Evolutionary conservation across 2,329 filamentous ascomycete genomes (phyloP).

Genomic region (Pseudogymnoascus sp.): DNA sequence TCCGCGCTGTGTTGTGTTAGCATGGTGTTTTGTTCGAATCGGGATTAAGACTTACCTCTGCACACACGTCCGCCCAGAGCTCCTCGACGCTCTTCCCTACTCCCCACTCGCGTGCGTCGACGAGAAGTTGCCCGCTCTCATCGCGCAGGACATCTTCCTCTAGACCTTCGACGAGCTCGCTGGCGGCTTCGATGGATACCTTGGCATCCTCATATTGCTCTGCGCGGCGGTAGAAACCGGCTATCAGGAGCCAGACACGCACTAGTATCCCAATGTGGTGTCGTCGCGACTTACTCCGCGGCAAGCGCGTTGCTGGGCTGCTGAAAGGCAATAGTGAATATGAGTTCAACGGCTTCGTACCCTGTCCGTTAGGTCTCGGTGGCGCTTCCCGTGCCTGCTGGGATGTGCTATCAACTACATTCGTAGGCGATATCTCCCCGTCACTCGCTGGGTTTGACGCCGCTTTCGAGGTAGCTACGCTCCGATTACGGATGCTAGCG

Average conservation of each 20-base stretch:
- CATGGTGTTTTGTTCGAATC: constrained; percentile 4
- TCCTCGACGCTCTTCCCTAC: constrained; percentile 75
- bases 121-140: constrained; percentile 52
- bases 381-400: not conserved
- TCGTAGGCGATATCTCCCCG: not conserved
- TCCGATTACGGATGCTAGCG: constrained; percentile 44
- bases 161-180: constrained; percentile 63
- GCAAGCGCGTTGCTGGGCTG: constrained; percentile 35
- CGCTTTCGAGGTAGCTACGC: constrained; percentile 33
- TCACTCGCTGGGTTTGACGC: constrained; percentile 5
- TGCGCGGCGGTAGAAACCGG: constrained; percentile 78
- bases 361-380: not conserved
- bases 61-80: constrained; percentile 74
- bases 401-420: not conserved
- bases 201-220: constrained; percentile 71
- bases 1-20: constrained; percentile 29
- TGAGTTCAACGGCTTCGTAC: not conserved
- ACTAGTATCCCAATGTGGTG: constrained; percentile 52
- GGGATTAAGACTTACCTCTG: constrained; percentile 54
- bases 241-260: constrained; percentile 84
- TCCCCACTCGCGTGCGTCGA: constrained; percentile 66
- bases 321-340: not conserved
- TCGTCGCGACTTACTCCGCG: constrained; percentile 45
- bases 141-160: constrained; percentile 60
- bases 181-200: constrained; percentile 74